Conservation (phyloP, 2,329 filamentous ascomycete genomes). For the Penicillium sp. region DNA sequence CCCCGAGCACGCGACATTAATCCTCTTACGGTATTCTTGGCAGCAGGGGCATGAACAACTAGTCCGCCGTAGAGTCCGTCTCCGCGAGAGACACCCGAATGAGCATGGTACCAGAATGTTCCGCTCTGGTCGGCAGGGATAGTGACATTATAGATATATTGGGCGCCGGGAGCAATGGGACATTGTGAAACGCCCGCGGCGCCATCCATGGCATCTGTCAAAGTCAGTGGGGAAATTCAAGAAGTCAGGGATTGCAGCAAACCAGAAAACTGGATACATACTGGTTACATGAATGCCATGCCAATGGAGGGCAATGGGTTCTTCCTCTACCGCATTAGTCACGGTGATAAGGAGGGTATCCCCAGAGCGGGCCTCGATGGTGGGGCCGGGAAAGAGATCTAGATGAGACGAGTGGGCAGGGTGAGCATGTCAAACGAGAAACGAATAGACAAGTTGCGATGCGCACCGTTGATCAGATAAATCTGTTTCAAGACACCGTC, state of each 20-base stretch:
- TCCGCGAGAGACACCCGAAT: conserved; percentile 47
- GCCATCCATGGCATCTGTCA: conserved; percentile 65
- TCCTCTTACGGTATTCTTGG: conserved; percentile 26
- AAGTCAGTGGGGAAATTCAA: background rate
- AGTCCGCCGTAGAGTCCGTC: conserved; percentile 55
- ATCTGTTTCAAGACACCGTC: conserved; percentile 57
- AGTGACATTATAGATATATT: conserved; percentile 49
- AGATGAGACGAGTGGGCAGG: background rate
- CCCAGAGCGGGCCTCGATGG: conserved; percentile 53
- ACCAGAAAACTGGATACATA: conserved; percentile 17
- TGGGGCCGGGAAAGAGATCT: conserved; percentile 54
- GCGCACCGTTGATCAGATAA: conserved; percentile 55
- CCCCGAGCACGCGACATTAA: conserved; percentile 12
- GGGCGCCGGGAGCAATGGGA: conserved; percentile 61
- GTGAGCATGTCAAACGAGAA: background rate
- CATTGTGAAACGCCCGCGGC: conserved; percentile 69
- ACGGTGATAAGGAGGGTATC: conserved; percentile 52
- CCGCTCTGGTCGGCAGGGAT: conserved; percentile 45
- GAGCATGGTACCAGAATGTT: conserved; percentile 57
- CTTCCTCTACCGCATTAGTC: conserved; percentile 45
- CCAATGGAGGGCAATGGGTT: conserved; percentile 53
- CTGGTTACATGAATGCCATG: conserved; percentile 52
- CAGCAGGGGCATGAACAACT: conserved; percentile 49
- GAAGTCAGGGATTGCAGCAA: background rate
- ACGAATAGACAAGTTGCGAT: background rate